Conservation (phyloP, 164 flowering plant species). For the Vitis amurensis region DNA sequence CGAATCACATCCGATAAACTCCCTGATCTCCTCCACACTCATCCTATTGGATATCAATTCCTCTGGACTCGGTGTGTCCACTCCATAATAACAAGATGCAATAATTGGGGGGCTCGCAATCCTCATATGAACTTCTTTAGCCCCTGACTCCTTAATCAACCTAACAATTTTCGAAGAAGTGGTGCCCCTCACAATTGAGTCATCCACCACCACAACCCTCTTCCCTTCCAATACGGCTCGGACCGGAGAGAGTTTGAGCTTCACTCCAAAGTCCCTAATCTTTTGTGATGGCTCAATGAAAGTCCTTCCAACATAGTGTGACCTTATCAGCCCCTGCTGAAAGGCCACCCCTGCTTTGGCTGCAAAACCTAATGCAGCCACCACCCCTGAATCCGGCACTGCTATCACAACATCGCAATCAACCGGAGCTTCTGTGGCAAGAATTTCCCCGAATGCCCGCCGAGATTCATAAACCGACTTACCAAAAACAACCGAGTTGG, state of each 20-base stretch:
- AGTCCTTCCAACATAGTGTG: constrained; percentile 89
- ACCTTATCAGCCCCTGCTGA: constrained; percentile 77
- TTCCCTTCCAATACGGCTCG: constrained; percentile 76
- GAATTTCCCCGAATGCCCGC: constrained; percentile 58
- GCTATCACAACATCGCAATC: constrained; percentile 96
- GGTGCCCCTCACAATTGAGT: constrained; percentile 91
- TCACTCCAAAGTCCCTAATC: constrained; percentile 89
- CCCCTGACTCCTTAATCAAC: constrained; percentile 84
- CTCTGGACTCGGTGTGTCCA: constrained; percentile 75
- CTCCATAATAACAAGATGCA: constrained; percentile 87
- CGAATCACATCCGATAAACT: constrained; percentile 75
- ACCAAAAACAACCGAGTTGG: constrained; percentile 80
- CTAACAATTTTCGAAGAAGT: constrained; percentile 87
- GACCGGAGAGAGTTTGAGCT: constrained; percentile 83
- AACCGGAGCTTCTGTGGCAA: constrained; percentile 81
- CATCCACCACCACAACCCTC: constrained; percentile 94
- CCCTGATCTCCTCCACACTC: constrained; percentile 70
- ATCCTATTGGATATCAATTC: constrained; percentile 82
- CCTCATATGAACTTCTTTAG: constrained; percentile 95
- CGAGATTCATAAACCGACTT: constrained; percentile 78
- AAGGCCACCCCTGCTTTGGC: constrained; percentile 76
- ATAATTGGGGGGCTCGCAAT: constrained; percentile 92
- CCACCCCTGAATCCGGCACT: constrained; percentile 91
- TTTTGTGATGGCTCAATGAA: constrained; percentile 90
- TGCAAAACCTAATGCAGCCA: constrained; percentile 91